Conservation (phyloP, 208 protist genomes). For the Trypanosoma avium region DNA sequence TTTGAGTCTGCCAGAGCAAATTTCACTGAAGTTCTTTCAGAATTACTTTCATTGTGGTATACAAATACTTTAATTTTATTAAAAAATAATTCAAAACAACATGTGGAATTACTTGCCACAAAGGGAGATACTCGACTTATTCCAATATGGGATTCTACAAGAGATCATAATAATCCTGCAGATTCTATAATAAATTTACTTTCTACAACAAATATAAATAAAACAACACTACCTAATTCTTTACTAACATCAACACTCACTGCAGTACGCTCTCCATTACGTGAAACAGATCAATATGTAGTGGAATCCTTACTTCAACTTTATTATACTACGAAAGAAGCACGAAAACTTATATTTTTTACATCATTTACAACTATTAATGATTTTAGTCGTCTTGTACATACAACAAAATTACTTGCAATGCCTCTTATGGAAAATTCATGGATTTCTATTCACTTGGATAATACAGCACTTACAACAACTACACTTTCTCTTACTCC, state of each 20-base stretch:
- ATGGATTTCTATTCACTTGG: slow-evolving; percentile 26
- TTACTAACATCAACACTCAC: too few species aligned
- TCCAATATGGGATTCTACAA: slow-evolving; percentile 2
- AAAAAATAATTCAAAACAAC: neutral
- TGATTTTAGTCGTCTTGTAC: slow-evolving; percentile 21
- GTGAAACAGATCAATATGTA: slow-evolving; percentile 22
- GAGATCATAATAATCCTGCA: too few species aligned
- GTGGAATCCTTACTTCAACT: slow-evolving; percentile 8
- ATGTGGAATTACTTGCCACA: slow-evolving; percentile 17
- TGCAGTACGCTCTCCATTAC: slow-evolving; percentile 18
- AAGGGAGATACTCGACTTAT: slow-evolving; percentile 8
- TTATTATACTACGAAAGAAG: neutral
- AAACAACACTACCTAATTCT: too few species aligned
- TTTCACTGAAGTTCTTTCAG: slow-evolving; percentile 17
- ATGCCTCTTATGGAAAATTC: slow-evolving; percentile 18
- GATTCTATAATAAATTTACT: too few species aligned
- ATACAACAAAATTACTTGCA: slow-evolving; percentile 5
- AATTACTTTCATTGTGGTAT: slow-evolving; percentile 19
- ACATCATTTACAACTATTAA: slow-evolving; percentile 30
- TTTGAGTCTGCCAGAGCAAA: slow-evolving; percentile 11
- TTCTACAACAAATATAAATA: too few species aligned
- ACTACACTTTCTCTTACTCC: slow-evolving; percentile 23
- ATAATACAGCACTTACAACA: slow-evolving; percentile 25
- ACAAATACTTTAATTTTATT: neutral
- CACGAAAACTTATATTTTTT: slow-evolving; percentile 31